These are phyloP conservation scores for Metrosideros polymorpha DNA, from an alignment of 441 rosid genomes.

Conservation along the genomic window DNA sequence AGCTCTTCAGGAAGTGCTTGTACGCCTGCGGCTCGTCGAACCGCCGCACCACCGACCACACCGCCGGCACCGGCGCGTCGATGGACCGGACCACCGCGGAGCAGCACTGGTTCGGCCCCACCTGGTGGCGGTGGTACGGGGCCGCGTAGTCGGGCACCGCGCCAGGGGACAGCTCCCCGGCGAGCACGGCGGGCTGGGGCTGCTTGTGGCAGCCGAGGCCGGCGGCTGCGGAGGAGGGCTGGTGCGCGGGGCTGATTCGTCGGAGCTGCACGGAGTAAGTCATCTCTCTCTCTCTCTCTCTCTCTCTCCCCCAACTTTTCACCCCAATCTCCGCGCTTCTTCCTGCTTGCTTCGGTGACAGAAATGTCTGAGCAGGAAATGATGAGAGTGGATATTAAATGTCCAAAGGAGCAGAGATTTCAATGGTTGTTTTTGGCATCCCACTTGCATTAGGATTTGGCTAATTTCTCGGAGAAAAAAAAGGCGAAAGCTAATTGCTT, in stretches of 20 bases:
- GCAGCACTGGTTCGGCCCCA: not conserved
- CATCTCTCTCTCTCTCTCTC: not conserved
- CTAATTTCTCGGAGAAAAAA: not conserved
- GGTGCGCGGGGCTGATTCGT: not conserved
- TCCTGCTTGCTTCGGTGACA: not conserved
- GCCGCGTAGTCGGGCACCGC: not conserved
- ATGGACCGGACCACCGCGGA: constrained; percentile 4
- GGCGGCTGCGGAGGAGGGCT: not conserved
- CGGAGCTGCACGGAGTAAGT: constrained; percentile 2
- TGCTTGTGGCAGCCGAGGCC: not conserved
- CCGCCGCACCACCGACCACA: constrained; percentile 10
- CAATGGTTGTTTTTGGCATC: not conserved
- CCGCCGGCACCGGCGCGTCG: constrained; percentile 3
- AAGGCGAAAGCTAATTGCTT: not conserved
- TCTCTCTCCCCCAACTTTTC: not conserved
- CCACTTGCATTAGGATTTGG: not conserved
- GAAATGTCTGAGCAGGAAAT: not conserved
- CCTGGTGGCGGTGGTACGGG: not conserved
- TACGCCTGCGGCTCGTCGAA: constrained; percentile 14
- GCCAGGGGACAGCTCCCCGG: not conserved
- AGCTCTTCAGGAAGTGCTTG: constrained; percentile 14
- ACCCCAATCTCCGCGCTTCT: not conserved
- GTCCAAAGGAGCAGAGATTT: not conserved
- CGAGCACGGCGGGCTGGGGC: not conserved
- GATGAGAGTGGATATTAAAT: not conserved